Base-by-base conservation (phyloP, 768 basidiomycete species). In the Porphyrellus cyaneotinctus region DNA sequence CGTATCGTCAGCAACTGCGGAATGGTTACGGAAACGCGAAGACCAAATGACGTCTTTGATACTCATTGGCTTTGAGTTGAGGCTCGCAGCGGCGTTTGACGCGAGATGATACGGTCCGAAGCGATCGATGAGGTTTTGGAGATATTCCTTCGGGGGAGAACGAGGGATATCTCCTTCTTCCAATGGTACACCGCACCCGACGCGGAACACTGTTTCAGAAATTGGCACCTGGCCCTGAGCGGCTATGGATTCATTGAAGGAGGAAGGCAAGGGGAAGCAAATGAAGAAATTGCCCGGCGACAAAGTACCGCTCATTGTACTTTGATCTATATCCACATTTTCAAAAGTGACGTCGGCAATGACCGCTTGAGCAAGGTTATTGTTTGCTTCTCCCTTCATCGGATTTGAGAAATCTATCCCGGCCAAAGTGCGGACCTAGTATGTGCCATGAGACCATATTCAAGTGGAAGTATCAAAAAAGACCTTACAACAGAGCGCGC, bases 51-150 rank as follows among this genome's bases (percentile, higher is more conserved):
- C 61, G 11, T 75, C 60, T 26, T 64, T 65, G 47, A 79, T 73
- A 26, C 56, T 49, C 1, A 72, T 55, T 9, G 69, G 66, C 33
- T 49, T 63, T 13, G 68, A 6, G 36, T 35, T 46, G 10, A 43
- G 58, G 51, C 72, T 73, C 7, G 68, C 51, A n/a, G 72, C 62
- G 1, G 72, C 58, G 32, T 72, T 66, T 2, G 71, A 70, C 24
- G 69, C 66, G 6, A 75, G 54, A 13, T 35, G 31, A 18, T 56
- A 33, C 2, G 73, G 76, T 5, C 74, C 77, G 54, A 67, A 75
- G 15, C 65, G 65, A 44, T 81, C 68, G 35, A 78, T 14, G 32
- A 75, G 60, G 10, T 64, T 47, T 54, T 81, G 80, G 26, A 80
- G 53, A 57, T 77, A 81, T 41, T 67, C 70, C 20, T 61, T 66